Percentiles rank a stretch among this genome's conserved stretches.
Conservation (phyloP, 441 rosid genomes). For the Gossypium lobatum region DNA sequence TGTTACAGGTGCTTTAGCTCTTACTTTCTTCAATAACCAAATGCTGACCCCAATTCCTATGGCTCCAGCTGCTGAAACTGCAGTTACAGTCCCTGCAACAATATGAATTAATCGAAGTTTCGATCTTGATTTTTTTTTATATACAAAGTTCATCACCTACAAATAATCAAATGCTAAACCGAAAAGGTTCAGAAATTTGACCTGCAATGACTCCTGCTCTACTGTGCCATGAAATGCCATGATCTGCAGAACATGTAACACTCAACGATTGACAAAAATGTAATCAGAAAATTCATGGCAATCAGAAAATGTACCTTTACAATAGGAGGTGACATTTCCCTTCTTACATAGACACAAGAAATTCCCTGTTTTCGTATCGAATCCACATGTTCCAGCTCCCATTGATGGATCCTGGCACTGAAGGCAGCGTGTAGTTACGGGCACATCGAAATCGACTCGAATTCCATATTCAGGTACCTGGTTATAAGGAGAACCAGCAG, state of each 20-base stretch:
- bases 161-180: neutral
- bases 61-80: conserved; percentile 74
- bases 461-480: conserved; percentile 88
- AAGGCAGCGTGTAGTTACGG: conserved; percentile 73
- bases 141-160: neutral
- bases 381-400: conserved; percentile 80
- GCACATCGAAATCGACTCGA: conserved; percentile 68
- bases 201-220: conserved; percentile 56
- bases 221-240: conserved; percentile 27
- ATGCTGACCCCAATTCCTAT: conserved; percentile 68
- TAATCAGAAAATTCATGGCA: neutral
- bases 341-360: conserved; percentile 60
- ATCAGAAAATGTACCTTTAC: conserved; percentile 41
- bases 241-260: conserved; percentile 32
- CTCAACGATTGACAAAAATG: neutral
- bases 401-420: conserved; percentile 75
- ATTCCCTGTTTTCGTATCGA: conserved; percentile 41
- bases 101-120: neutral
- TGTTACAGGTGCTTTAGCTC: conserved; percentile 77
- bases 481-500: conserved; percentile 35
- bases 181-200: neutral
- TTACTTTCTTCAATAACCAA: conserved; percentile 75
- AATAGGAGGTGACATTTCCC: conserved; percentile 59
- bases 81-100: conserved; percentile 56
- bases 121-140: neutral